These are phyloP conservation scores for Osmanthus fragrans DNA, from an alignment of 257 asterid genomes.

Conservation along the genomic window DNA sequence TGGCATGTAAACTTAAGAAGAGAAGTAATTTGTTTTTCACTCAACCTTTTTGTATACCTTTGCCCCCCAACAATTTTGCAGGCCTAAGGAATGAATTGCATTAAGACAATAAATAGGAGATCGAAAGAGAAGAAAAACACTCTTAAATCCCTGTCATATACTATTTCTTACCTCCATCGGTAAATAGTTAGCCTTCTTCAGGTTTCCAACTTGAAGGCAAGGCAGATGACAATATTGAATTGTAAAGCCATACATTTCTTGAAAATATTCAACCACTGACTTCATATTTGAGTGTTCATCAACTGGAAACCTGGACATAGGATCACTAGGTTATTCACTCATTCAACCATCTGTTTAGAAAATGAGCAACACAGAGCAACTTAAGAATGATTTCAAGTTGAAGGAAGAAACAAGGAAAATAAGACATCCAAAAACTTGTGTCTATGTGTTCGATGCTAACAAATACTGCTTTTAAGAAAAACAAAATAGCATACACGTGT, in stretches of 20 bases:
- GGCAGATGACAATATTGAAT: constrained; percentile 94
- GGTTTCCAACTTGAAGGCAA: constrained; percentile 99
- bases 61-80: constrained; percentile 99
- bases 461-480: not conserved
- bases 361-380: not conserved
- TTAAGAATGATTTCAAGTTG: not conserved
- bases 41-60: constrained; percentile 92
- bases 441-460: too few species aligned
- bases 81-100: constrained; percentile 49
- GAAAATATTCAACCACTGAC: constrained; percentile 92
- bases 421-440: not conserved
- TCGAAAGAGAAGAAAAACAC: not conserved
- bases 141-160: not conserved
- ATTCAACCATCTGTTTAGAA: not conserved
- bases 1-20: constrained; percentile 95
- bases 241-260: constrained; percentile 90
- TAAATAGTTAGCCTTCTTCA: constrained; percentile 94
- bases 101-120: constrained; percentile 19
- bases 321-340: not conserved
- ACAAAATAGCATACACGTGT: not conserved
- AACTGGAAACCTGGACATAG: constrained; percentile 76
- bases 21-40: constrained; percentile 94
- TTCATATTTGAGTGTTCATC: constrained; percentile 89
- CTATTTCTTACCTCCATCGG: constrained; percentile 88
- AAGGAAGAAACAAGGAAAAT: not conserved